These are phyloP conservation scores for Eucalyptus cloeziana DNA, from an alignment of 345 rosid species.

Conservation along the genomic window DNA sequence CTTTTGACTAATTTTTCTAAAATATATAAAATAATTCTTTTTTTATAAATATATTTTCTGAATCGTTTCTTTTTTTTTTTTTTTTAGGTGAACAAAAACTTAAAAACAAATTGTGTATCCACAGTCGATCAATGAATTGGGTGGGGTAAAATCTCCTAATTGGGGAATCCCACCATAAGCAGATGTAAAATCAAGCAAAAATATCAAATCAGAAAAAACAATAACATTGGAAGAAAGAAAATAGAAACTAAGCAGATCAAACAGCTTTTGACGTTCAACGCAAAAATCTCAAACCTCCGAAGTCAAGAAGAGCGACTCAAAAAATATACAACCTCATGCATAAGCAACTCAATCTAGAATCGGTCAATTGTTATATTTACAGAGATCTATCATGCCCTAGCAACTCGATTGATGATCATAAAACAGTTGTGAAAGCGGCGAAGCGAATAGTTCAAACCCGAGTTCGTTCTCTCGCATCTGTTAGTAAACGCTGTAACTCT, in stretches of 20 bases:
- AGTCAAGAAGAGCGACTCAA: neutral
- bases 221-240: neutral
- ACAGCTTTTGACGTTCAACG: neutral
- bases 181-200: neutral
- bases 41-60: neutral
- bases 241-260: neutral
- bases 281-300: neutral
- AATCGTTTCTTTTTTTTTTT: neutral
- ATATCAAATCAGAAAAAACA: neutral
- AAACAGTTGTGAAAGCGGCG: too few species aligned
- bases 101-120: neutral
- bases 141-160: neutral
- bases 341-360: neutral
- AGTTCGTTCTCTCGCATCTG: neutral
- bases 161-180: neutral
- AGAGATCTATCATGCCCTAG: too few species aligned
- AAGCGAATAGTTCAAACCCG: neutral
- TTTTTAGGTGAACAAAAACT: neutral
- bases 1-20: neutral
- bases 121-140: neutral
- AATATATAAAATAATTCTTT: neutral
- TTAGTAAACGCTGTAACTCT: neutral
- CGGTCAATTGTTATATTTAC: too few species aligned
- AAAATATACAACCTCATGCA: neutral
- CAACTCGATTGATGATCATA: too few species aligned